These are phyloP conservation scores for Geotrichum histeridarum DNA, from an alignment of 1,139 yeast genomes.

Conservation along the genomic window DNA sequence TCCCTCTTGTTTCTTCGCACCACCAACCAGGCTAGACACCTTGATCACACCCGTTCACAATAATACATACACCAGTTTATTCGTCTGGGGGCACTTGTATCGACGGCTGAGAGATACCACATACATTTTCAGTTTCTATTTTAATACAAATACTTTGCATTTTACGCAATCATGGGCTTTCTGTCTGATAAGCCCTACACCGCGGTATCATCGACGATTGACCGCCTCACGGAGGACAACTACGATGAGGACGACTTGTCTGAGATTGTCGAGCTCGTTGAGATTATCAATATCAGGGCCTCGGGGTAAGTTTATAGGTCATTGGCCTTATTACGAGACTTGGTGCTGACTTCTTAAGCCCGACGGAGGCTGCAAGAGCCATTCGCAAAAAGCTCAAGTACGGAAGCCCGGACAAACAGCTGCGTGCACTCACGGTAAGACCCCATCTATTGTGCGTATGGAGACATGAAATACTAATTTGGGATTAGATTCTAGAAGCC, in stretches of 20 bases:
- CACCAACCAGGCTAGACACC: no score
- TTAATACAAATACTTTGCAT: no score
- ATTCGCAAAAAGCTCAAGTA: conserved; percentile 82
- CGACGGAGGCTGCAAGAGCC: conserved; percentile 84
- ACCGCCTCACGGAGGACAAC: conserved; percentile 40
- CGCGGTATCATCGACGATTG: conserved; percentile 47
- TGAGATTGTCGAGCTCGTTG: conserved; percentile 44
- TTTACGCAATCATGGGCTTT: conserved; percentile 38
- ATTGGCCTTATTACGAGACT: background rate
- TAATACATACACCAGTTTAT: no score
- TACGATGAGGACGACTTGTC: conserved; percentile 40
- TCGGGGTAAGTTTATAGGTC: conserved; percentile 34
- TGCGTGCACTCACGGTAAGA: conserved; percentile 53
- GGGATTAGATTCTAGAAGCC: conserved; percentile 52
- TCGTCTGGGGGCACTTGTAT: no score
- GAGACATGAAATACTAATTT: background rate
- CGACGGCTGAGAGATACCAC: no score
- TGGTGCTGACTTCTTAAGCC: conserved; percentile 37
- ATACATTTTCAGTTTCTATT: no score
- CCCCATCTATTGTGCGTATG: background rate
- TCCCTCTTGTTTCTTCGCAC: no score
- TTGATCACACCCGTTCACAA: no score
- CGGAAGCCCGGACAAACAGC: conserved; percentile 59
- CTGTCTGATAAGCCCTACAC: conserved; percentile 45
- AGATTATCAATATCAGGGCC: conserved; percentile 42